A percentile compares a stretch with the other conserved stretches of the same genome.
These are phyloP conservation scores for Trichoderma atrobrunneum DNA, from an alignment of 2,329 filamentous ascomycete genomes.

Conservation along the genomic window DNA sequence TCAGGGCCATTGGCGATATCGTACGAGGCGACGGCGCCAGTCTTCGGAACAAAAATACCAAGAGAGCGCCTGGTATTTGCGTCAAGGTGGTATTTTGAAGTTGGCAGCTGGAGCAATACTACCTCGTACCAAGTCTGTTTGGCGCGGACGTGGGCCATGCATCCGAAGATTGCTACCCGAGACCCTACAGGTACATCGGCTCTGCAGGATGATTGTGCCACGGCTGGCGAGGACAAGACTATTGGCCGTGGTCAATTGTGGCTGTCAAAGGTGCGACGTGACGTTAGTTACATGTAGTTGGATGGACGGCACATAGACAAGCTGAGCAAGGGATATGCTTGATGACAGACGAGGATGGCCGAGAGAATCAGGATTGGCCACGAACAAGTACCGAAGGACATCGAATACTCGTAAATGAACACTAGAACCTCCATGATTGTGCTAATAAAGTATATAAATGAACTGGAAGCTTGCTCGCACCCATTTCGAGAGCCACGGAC, in stretches of 20 bases:
- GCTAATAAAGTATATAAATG: neutral
- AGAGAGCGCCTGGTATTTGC: neutral
- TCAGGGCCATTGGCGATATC: neutral
- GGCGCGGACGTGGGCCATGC: neutral
- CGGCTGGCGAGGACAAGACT: neutral
- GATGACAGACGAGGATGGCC: neutral
- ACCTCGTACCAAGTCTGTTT: neutral
- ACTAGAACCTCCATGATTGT: neutral
- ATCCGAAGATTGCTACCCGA: slow-evolving; percentile 1
- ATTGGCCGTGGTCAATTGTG: slow-evolving; percentile 1
- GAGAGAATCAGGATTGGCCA: neutral
- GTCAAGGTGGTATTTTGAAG: neutral
- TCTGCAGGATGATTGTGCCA: neutral
- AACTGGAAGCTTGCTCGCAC: neutral
- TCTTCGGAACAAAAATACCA: neutral
- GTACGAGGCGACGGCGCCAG: neutral
- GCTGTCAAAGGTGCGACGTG: slow-evolving; percentile 15
- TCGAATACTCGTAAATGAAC: neutral
- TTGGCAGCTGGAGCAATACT: neutral
- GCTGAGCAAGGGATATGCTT: neutral
- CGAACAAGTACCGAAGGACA: neutral
- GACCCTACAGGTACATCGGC: neutral
- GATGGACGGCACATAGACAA: neutral
- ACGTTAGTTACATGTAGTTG: neutral
- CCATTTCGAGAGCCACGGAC: neutral